Percentiles rank a stretch among this genome's conserved stretches.
Conservation (phyloP, 441 rosid genomes). For the Flueggea neowawraea region DNA sequence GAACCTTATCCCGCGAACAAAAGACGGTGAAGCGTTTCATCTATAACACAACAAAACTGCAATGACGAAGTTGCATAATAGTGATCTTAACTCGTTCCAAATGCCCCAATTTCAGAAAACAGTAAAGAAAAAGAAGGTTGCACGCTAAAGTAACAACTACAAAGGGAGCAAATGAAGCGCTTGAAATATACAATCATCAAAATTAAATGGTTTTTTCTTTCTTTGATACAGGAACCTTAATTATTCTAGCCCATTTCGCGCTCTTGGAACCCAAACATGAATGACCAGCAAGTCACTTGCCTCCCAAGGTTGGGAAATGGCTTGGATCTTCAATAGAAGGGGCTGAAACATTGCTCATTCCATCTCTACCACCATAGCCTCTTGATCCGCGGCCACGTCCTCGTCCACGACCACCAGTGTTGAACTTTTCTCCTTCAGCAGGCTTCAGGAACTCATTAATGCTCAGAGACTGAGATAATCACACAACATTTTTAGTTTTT, state of each 20-base stretch:
- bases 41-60: no score
- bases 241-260: constrained; percentile 31
- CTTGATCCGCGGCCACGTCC: constrained; percentile 65
- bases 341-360: constrained; percentile 35
- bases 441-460: constrained; percentile 91
- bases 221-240: constrained; percentile 23
- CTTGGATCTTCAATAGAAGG: constrained; percentile 68
- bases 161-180: constrained; percentile 14
- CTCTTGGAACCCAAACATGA: constrained; percentile 21
- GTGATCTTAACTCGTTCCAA: no score
- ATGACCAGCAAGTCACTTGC: constrained; percentile 37
- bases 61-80: no score
- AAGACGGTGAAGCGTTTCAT: no score
- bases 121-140: not conserved
- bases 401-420: constrained; percentile 54
- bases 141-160: constrained; percentile 5
- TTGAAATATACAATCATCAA: constrained; percentile 31
- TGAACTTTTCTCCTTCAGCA: constrained; percentile 62
- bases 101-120: no score
- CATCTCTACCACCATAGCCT: constrained; percentile 39
- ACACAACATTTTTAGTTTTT: no score
- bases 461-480: constrained; percentile 51
- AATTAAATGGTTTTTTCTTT: constrained; percentile 8
- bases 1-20: no score
- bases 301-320: constrained; percentile 85